Evolutionary conservation across 1,139 yeast genomes (phyloP).

Genomic region (Geotrichum histeridarum): DNA sequence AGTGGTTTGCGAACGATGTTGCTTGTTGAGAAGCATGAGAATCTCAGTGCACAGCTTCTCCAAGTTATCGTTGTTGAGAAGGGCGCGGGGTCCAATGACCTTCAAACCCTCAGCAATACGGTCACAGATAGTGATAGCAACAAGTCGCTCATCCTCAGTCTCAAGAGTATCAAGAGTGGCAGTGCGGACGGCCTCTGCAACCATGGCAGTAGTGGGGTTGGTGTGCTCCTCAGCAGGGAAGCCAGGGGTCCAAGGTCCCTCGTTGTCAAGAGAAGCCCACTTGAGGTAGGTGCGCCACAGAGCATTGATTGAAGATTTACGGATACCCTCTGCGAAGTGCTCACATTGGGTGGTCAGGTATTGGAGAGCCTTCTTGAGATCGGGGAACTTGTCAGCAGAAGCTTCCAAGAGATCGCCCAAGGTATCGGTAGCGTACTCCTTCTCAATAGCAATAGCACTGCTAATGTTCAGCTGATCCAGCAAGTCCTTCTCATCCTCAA

Average conservation of each 20-base stretch:
- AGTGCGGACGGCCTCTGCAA: slow-evolving; percentile 63
- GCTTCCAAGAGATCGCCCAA: slow-evolving; percentile 84
- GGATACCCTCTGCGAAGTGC: slow-evolving; percentile 79
- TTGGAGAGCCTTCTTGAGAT: slow-evolving; percentile 65
- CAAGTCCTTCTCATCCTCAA: slow-evolving; percentile 44
- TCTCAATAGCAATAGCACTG: slow-evolving; percentile 93
- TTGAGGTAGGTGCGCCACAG: slow-evolving; percentile 80
- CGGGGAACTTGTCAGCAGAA: slow-evolving; percentile 75
- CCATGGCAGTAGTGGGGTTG: slow-evolving; percentile 45
- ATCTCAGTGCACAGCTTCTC: slow-evolving; percentile 67
- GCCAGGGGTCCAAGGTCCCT: slow-evolving; percentile 60
- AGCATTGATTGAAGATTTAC: slow-evolving; percentile 78
- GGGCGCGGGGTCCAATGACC: slow-evolving; percentile 66
- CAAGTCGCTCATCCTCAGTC: slow-evolving; percentile 74
- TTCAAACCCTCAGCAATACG: slow-evolving; percentile 65
- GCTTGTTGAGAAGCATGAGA: slow-evolving; percentile 66
- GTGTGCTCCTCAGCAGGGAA: slow-evolving; percentile 46
- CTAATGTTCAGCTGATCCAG: slow-evolving; percentile 75
- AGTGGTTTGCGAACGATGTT: slow-evolving; percentile 74
- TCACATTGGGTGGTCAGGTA: slow-evolving; percentile 68
- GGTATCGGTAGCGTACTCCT: slow-evolving; percentile 92
- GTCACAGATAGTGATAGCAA: slow-evolving; percentile 78
- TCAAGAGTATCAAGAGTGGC: slow-evolving; percentile 59
- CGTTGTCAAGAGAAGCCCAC: slow-evolving; percentile 47
- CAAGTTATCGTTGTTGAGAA: slow-evolving; percentile 55